Base-by-base conservation (phyloP, 768 basidiomycete genomes). In the Pholiota molesta region DNA sequence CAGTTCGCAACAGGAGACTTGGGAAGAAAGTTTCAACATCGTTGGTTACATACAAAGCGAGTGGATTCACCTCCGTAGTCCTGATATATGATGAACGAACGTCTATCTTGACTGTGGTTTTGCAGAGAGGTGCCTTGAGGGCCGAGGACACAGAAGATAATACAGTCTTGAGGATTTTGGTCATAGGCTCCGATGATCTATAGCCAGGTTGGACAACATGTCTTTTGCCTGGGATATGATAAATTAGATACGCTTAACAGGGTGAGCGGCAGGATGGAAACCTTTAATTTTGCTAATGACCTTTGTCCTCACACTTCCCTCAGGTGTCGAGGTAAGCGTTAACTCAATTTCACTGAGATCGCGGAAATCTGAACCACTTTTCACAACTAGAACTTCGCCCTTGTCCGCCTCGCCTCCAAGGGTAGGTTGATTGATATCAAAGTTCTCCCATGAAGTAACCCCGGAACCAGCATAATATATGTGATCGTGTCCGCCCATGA, bases 401-500 rank as follows among this genome's bases (percentile, higher is more conserved):
- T 83, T 69, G 65, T 93, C 92, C n/a, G 76, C 78, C 67, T 93
- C 90, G 6, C 86, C 86, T 29, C 91, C 94, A 16, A 89, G 80
- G 29, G 83, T 80, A 3, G 77, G 71, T 47, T 80, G 66, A 3
- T 72, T 75, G 19, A 79, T 69, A 64, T 93, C 84, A 62, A 86
- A 89, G 57, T 80, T 82, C 28, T 90, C 84, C 91, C 91, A 94
- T 5, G 77, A 71, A 42, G 77, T 80, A 16, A 86, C 82, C 10
- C 90, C 92, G 65, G 81, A 85, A 37, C 88, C 85, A 44, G 85
- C 81, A 70, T 84, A 94, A 75, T 92, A 94, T 3, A 90, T 76
- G 64, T 97, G 95, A 70, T 97, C 95, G 68, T 97, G 95, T 2
- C 95, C 95, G 4, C 95, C 95, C 2, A 96, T 82, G 42, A 96